Evolutionary conservation across 805 yeast genomes (phyloP).

Genomic region (Ogataea parapolymorpha): DNA sequence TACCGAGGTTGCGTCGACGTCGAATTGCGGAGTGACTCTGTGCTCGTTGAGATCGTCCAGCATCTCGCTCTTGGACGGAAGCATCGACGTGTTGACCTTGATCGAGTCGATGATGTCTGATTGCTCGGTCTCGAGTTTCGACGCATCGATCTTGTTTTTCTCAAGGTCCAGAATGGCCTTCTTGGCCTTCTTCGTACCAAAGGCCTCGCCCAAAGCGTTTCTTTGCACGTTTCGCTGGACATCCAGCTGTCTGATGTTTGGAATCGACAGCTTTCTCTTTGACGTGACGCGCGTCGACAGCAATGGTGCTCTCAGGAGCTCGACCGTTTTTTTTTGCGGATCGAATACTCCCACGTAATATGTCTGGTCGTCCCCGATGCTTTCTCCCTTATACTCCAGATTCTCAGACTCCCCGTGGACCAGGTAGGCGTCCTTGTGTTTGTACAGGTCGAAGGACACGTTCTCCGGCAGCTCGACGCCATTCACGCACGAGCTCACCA

Average conservation of each 20-base stretch:
- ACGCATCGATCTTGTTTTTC: conserved; percentile 84
- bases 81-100: conserved; percentile 58
- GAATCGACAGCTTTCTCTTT: conserved; percentile 57
- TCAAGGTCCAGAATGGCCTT: conserved; percentile 79
- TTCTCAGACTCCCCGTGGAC: conserved; percentile 77
- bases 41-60: conserved; percentile 54
- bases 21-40: conserved; percentile 79
- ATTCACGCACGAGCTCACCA: conserved; percentile 72
- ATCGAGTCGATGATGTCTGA: conserved; percentile 80
- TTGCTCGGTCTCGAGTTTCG: conserved; percentile 63
- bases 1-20: conserved; percentile 75
- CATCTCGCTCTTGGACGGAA: conserved; percentile 72
- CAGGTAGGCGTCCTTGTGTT: conserved; percentile 44
- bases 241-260: conserved; percentile 55
- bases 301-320: conserved; percentile 60
- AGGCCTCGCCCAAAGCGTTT: conserved; percentile 87
- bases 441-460: conserved; percentile 61
- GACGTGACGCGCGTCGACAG: conserved; percentile 62
- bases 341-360: conserved; percentile 81
- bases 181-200: conserved; percentile 96
- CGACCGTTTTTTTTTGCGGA: conserved; percentile 57
- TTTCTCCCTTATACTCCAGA: conserved; percentile 67
- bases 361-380: conserved; percentile 38
- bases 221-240: conserved; percentile 57
- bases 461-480: conserved; percentile 63